Base-by-base conservation (phyloP, 1,139 yeast species). In the Kodamaea sp. region DNA sequence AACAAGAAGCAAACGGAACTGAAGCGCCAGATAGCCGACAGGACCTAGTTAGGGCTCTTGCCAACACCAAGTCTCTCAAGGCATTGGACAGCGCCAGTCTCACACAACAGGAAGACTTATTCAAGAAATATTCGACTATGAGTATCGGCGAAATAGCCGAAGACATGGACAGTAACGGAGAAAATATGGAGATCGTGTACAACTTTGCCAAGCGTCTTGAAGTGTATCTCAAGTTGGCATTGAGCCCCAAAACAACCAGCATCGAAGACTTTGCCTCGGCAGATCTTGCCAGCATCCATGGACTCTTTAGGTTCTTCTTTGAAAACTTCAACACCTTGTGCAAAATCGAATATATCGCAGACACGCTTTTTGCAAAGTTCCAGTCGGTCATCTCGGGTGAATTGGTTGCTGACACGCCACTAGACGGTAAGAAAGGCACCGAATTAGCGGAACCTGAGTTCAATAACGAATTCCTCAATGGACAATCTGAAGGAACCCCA, bases 331-430 rank as follows among this genome's bases (percentile, higher is more conserved):
- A 63, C 34, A 48, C 57, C 1, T 42, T 62, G 24, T 55, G 67
- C 41, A 61, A 61, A 35, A 47, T 63, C n/a, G 67, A 61, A 30
- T 46, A 43, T 29, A 43, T 63, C 25, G 65, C 65, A 1, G 64
- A 60, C 34, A 26, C 40, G 4, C 38, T 62, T 24, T 63, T 61
- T 40, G 55, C 49, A 11, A 51, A 44, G 28, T 55, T 62, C 35
- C 66, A 63, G 33, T 42, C 47, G 3, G 39, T 51, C 3, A 48
- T 57, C 2, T 43, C 59, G 4, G 46, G 46, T 1, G 62, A 59
- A 13, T 18, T 9, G 8, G 9, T 18, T 18, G 21, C 6, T 7
- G 6, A 6, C 6, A 18, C 6, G 21, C 8, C 8, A 7, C 6
- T 7, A 9, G 8, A 6, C 9, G 21, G 21, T 7, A 18, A 18